phyloP scores from a whole-genome alignment of 2,329 filamentous ascomycete genomes.

The Talaromyces sp. region DNA sequence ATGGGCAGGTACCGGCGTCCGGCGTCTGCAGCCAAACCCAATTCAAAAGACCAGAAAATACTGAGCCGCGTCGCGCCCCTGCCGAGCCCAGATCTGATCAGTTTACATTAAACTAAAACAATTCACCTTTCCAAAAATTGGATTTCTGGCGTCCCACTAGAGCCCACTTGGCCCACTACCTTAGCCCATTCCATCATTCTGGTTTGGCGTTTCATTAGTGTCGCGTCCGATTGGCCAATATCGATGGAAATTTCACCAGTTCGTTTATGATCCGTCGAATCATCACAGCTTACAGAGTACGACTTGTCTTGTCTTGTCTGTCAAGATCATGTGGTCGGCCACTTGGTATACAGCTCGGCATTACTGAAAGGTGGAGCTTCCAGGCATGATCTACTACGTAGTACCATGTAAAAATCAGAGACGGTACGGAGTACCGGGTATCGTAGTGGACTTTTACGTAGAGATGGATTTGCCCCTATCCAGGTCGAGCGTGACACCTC shows the following conservation, averaged over 20 bases:
- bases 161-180: background rate
- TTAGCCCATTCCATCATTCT: conserved; percentile 15
- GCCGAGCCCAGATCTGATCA: conserved; percentile 7
- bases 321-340: background rate
- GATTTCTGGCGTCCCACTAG: background rate
- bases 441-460: background rate
- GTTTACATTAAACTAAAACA: background rate
- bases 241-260: background rate
- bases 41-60: background rate
- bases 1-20: background rate
- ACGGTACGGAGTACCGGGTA: too few species aligned
- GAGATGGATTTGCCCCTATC: background rate
- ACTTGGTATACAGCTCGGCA: background rate
- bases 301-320: background rate
- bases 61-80: conserved; percentile 8
- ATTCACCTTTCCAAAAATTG: conserved; percentile 2
- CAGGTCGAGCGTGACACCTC: background rate
- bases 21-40: background rate
- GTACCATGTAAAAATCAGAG: background rate
- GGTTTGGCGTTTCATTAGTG: conserved; percentile 16
- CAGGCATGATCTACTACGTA: background rate
- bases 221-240: conserved; percentile 6
- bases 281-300: background rate
- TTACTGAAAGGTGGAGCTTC: background rate
- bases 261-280: conserved; percentile 1